Conservation (phyloP, 805 yeast genomes). For the Nakazawaea laoshanensis region DNA sequence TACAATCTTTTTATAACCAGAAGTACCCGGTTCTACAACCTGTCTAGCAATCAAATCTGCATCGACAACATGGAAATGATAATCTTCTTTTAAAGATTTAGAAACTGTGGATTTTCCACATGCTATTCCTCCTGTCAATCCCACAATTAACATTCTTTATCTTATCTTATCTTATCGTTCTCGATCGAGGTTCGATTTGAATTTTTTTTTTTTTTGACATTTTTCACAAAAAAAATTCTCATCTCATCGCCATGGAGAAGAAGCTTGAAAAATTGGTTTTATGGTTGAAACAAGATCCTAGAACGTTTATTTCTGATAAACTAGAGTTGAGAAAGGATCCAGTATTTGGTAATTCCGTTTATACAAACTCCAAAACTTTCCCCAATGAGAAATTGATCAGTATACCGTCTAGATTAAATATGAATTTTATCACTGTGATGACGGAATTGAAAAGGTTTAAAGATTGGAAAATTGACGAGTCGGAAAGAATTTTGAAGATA, state of each 20-base stretch:
- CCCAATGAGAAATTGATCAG: slow-evolving; percentile 38
- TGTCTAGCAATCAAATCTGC: slow-evolving; percentile 87
- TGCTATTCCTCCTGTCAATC: slow-evolving; percentile 97
- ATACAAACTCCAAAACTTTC: slow-evolving; percentile 29
- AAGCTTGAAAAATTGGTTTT: slow-evolving; percentile 2
- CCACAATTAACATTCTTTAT: slow-evolving; percentile 68
- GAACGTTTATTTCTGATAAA: slow-evolving; percentile 27
- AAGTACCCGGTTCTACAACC: slow-evolving; percentile 73
- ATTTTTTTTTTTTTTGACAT: neutral
- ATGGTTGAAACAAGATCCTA: slow-evolving; percentile 23
- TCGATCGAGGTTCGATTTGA: neutral
- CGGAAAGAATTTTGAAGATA: slow-evolving; percentile 18
- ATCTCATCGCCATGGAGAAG: neutral
- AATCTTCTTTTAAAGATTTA: slow-evolving; percentile 36
- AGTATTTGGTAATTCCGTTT: slow-evolving; percentile 58
- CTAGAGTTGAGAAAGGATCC: slow-evolving; percentile 31
- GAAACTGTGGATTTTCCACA: slow-evolving; percentile 96
- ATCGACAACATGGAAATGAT: slow-evolving; percentile 60
- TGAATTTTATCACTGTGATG: slow-evolving; percentile 49
- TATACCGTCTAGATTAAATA: slow-evolving; percentile 48
- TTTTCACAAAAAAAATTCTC: neutral
- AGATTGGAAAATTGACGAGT: slow-evolving; percentile 15
- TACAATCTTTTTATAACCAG: slow-evolving; percentile 62
- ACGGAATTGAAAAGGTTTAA: slow-evolving; percentile 31
- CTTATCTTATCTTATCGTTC: too few relatives aligned